Base-by-base conservation (phyloP, 2,329 filamentous ascomycete genomes). In the Phaeosphaeriaceae sp. region DNA sequence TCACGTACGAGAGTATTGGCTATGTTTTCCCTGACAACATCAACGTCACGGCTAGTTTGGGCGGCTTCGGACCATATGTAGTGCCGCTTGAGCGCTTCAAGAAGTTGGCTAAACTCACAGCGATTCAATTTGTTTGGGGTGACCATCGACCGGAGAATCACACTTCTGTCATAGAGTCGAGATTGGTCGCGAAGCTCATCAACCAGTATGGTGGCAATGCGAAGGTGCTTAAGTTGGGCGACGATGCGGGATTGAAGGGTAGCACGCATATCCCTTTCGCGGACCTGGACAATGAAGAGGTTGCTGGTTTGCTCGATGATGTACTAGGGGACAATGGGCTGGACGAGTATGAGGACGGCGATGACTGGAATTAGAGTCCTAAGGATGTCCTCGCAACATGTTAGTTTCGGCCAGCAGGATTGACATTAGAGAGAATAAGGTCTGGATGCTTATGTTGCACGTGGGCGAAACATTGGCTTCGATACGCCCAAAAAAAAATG, bases 251-350 rank as follows among this genome's bases (percentile, higher is more conserved):
- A 7, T 49, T 71, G 48, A 65, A 66, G 41, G 69, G 67, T 15
- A 69, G 62, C 25, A 69, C 67, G 54, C 69, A 70, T 60, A 70
- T 69, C 13, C 62, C 67, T 21, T 71, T 71, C 59, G 67, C 67
- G 45, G 66, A 71, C 63, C 11, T 70, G 50, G 60, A 63, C 45
- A 71, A 70, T 54, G 56, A 11, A 21, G 61, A 63, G 53, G 66
- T 71, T 1, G 66, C 64, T 13, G 60, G 27, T 13, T 40, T 70
- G 24, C 45, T 71, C 57, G 65, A 70, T 49, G 57, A 61, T 13
- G 61, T 65, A 44, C 44, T 71, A 27, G 63, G 60, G 51, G 53
- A 61, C 9, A 60, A 63, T 53, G 63, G 53, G 11, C 50, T 71
- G 54, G 65, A 69, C 60, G 60, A 56, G 22, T 71, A 70, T 57